Percentiles rank a stretch among this genome's conserved stretches.
These are phyloP conservation scores for Stenocarpella maydis DNA, from an alignment of 2,329 filamentous ascomycete species.

Conservation along the genomic window DNA sequence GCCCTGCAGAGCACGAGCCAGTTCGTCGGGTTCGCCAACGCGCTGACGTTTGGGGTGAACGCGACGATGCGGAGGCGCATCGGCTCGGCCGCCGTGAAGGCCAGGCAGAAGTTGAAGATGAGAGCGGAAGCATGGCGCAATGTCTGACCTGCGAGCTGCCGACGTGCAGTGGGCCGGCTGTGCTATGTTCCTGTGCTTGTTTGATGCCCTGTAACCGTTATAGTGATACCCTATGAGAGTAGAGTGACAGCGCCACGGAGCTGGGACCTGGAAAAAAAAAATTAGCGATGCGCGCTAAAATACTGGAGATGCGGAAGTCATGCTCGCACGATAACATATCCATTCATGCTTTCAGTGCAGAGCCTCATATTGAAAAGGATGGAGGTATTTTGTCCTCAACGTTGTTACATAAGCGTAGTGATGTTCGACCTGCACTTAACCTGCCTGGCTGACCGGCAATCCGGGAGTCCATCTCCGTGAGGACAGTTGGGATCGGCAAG, in stretches of 20 bases:
- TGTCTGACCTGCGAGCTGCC: neutral
- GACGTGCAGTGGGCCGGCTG: neutral
- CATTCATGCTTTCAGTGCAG: neutral
- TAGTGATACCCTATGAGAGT: slow-evolving; percentile 7
- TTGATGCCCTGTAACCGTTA: neutral
- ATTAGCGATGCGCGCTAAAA: too few species aligned
- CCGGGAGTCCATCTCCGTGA: neutral
- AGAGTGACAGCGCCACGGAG: neutral
- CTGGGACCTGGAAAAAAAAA: neutral
- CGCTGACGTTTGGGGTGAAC: slow-evolving; percentile 19
- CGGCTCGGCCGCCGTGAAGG: neutral
- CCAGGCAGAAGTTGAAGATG: neutral
- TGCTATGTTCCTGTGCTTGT: neutral
- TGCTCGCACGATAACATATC: too few species aligned
- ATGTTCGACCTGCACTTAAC: neutral
- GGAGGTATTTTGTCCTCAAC: too few species aligned
- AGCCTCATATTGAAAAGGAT: too few species aligned
- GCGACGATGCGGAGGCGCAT: slow-evolving; percentile 13
- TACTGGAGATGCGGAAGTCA: neutral
- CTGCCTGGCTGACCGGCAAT: neutral
- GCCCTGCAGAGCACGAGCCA: slow-evolving; percentile 19
- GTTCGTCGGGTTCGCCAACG: slow-evolving; percentile 26
- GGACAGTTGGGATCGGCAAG: neutral
- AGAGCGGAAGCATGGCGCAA: slow-evolving; percentile 2
- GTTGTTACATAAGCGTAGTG: neutral